Evolutionary conservation across 768 basidiomycete genomes (phyloP), one percentile per base, ranked within the genome.

Genomic region (Agaricus subrufescens): DNA sequence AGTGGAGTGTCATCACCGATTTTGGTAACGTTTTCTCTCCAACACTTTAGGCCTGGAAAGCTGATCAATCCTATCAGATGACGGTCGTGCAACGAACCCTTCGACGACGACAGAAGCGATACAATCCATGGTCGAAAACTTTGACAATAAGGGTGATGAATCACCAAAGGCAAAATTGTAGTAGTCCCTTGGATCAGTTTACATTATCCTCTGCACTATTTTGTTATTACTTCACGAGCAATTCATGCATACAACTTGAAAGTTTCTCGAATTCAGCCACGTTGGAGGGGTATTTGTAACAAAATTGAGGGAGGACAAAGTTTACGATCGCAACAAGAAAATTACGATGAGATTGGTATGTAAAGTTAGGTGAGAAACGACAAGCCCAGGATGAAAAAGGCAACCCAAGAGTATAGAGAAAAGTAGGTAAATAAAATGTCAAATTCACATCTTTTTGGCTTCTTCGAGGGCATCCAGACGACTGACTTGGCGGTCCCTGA

Each of bases 71-170:
- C 30, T 27, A 52, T 39, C 43, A 91, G 90, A 87, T 62, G 90
- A 93, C 65, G 87, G 83, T 3, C 84, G 89, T 27, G 82, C 93
- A 11, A 95, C 92, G 10, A 73, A 97, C 71, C 97, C 95, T 0
- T 65, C 79, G 5, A 81, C 86, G 7, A 78, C 86, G 5, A 73
- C 81, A 29, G 94, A 98, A 66, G 82, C 91, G 37, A 76, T 94
- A 63, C 80, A 87, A 68, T 86, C 88, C 71, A 67, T 80, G 59
- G 70, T 79, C 25, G 78, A 74, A 34, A 82, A 83, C 69, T 78
- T 82, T 60, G 75, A 70, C 43, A 82, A 82, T 64, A 75, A 77
- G 60, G 73, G 67, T 4, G 72, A 69, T 30, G 61, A 62, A 31
- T 12, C 46, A 14, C 66, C 67, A 37, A 85, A 82, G 70, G 72